Percentiles rank a stretch among this genome's conserved stretches.
These are phyloP conservation scores for Melampsora abietis-canadensis DNA, from an alignment of 1,284 basidiomycete genomes.

Conservation along the genomic window DNA sequence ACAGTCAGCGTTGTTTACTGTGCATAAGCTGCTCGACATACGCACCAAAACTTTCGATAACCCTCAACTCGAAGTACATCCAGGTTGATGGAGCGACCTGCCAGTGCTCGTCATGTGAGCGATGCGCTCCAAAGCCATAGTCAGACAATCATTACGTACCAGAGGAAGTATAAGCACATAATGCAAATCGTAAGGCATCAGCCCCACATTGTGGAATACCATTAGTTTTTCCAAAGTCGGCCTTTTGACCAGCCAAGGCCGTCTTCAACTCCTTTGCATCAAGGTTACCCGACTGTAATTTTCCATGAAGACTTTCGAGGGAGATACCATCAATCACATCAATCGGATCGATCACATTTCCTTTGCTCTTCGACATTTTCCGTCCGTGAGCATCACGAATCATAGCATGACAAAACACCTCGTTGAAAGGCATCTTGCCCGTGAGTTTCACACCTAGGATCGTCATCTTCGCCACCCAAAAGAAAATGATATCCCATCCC, in stretches of 20 bases:
- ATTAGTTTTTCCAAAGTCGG: constrained; percentile 83
- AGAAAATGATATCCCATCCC: constrained; percentile 98
- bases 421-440: constrained; percentile 85
- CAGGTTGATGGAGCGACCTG: constrained; percentile 88
- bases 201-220: constrained; percentile 98
- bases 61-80: constrained; percentile 97
- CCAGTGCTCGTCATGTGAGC: background rate
- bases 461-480: constrained; percentile 99
- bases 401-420: constrained; percentile 99
- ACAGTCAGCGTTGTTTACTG: background rate
- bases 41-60: constrained; percentile 69
- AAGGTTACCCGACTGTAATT: constrained; percentile 85
- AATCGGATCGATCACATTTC: constrained; percentile 96
- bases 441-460: constrained; percentile 88
- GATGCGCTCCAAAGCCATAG: background rate
- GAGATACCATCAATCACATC: constrained; percentile 87
- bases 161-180: constrained; percentile 84
- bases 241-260: constrained; percentile 93
- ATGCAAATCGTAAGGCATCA: constrained; percentile 89
- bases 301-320: constrained; percentile 79
- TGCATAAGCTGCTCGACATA: background rate
- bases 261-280: constrained; percentile 90
- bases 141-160: constrained; percentile 58
- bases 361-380: constrained; percentile 98
- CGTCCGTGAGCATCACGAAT: constrained; percentile 89